A percentile compares a stretch with the other conserved stretches of the same genome.
Conservation (phyloP, 2,329 filamentous ascomycete species). For the Penicillium glabrum region DNA sequence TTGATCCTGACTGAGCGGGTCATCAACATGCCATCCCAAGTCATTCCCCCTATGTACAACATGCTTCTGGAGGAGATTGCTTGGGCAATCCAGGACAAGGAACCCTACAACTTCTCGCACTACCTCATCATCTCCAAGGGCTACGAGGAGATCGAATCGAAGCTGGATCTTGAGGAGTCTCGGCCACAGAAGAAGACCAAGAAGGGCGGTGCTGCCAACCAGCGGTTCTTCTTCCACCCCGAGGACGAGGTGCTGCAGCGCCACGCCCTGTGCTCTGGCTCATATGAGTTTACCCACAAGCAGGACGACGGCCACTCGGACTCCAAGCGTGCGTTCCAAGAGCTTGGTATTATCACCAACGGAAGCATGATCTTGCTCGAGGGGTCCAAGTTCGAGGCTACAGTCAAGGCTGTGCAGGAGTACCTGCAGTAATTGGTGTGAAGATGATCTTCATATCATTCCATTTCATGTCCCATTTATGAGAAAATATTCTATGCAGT, state of each 20-base stretch:
- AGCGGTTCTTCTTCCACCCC: constrained; percentile 87
- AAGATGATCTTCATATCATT: constrained; percentile 8
- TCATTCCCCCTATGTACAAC: constrained; percentile 88
- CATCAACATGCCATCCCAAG: constrained; percentile 94
- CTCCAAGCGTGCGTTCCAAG: constrained; percentile 91
- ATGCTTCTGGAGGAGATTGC: constrained; percentile 92
- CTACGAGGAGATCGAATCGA: constrained; percentile 85
- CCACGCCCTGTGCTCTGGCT: constrained; percentile 68
- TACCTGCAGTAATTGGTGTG: constrained; percentile 54
- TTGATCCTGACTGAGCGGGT: constrained; percentile 88
- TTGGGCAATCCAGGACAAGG: constrained; percentile 83
- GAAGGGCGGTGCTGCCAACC: constrained; percentile 47
- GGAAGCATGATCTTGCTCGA: constrained; percentile 88
- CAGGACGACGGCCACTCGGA: constrained; percentile 77
- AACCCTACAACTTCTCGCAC: constrained; percentile 90
- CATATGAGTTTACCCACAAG: constrained; percentile 76
- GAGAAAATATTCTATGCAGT: constrained; percentile 13
- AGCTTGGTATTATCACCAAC: constrained; percentile 80
- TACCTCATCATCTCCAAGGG: constrained; percentile 89
- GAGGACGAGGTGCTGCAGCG: constrained; percentile 89
- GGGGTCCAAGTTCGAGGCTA: constrained; percentile 69
- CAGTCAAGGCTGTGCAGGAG: constrained; percentile 72
- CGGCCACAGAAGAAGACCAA: constrained; percentile 68
- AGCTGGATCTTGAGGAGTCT: constrained; percentile 66
- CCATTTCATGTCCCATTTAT: constrained; percentile 20